phyloP scores from a whole-genome alignment of 768 basidiomycete genomes.

The Russula compacta region DNA sequence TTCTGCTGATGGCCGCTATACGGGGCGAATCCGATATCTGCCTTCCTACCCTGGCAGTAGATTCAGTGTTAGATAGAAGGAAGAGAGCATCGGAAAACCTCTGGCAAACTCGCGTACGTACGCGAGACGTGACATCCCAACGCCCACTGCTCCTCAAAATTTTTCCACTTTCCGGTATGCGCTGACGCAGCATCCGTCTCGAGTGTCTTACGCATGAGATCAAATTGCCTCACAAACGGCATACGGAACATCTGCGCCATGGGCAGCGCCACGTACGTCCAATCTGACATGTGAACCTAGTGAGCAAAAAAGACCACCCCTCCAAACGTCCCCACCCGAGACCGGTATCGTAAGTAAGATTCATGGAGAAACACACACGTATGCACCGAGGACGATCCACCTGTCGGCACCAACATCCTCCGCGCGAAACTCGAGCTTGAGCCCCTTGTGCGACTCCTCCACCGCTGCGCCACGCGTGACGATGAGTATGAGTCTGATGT shows the following conservation, averaged over 20 bases:
- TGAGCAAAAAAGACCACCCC: too few relatives aligned
- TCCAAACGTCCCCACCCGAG: too few relatives aligned
- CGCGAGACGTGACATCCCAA: neutral
- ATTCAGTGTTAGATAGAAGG: neutral
- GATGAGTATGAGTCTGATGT: slow-evolving; percentile 2
- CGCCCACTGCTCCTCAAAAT: neutral
- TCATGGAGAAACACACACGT: neutral
- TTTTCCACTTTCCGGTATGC: neutral
- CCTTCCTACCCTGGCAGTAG: neutral
- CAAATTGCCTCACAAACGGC: neutral
- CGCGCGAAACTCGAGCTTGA: neutral
- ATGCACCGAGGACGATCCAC: slow-evolving; percentile 10
- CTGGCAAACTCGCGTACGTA: neutral
- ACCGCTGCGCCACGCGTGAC: neutral
- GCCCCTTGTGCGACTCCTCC: neutral
- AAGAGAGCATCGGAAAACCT: neutral
- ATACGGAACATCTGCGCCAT: neutral
- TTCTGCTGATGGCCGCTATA: too few relatives aligned
- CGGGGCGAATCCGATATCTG: too few relatives aligned
- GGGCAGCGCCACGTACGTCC: slow-evolving; percentile 8
- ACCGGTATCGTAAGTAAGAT: too few relatives aligned
- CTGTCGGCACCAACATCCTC: slow-evolving; percentile 11
- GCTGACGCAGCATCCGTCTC: neutral
- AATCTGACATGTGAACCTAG: slow-evolving; percentile 1
- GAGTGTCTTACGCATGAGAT: slow-evolving; percentile 3